Percentiles rank a stretch among this genome's conserved stretches.
These are phyloP conservation scores for Kuraishia borneana DNA, from an alignment of 805 yeast genomes.

Conservation along the genomic window DNA sequence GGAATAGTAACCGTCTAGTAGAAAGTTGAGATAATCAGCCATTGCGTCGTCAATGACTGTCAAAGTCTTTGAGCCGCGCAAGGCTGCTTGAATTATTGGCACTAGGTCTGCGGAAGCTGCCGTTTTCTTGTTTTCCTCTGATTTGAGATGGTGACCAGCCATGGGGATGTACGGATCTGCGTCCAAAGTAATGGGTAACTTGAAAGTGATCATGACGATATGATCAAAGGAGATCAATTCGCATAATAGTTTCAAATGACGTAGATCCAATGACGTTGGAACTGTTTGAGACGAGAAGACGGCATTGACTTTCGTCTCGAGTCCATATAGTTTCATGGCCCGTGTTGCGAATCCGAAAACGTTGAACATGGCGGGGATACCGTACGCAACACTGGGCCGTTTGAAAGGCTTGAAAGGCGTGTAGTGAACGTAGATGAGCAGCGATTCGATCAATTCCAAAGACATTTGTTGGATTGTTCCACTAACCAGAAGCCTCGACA, in stretches of 20 bases:
- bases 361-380: background rate
- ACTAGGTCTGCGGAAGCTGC: too few relatives aligned
- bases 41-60: too few relatives aligned
- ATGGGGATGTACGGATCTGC: background rate
- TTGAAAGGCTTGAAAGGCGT: conserved; percentile 4
- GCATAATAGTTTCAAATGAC: background rate
- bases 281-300: background rate
- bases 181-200: background rate
- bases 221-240: background rate
- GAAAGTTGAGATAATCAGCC: too few relatives aligned
- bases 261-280: background rate
- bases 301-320: background rate
- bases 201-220: background rate
- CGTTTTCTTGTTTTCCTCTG: too few relatives aligned
- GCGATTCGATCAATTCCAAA: conserved; percentile 7
- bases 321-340: background rate
- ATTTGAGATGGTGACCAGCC: too few relatives aligned
- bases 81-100: too few relatives aligned
- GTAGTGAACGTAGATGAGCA: conserved; percentile 10
- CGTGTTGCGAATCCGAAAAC: background rate
- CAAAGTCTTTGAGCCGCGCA: too few relatives aligned
- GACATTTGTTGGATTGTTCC: conserved; percentile 6
- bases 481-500: conserved; percentile 5
- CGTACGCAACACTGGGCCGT: background rate
- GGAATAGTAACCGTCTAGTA: too few relatives aligned